phyloP scores from a whole-genome alignment of 2,329 filamentous ascomycete species.

The Trichoderma gracile region DNA sequence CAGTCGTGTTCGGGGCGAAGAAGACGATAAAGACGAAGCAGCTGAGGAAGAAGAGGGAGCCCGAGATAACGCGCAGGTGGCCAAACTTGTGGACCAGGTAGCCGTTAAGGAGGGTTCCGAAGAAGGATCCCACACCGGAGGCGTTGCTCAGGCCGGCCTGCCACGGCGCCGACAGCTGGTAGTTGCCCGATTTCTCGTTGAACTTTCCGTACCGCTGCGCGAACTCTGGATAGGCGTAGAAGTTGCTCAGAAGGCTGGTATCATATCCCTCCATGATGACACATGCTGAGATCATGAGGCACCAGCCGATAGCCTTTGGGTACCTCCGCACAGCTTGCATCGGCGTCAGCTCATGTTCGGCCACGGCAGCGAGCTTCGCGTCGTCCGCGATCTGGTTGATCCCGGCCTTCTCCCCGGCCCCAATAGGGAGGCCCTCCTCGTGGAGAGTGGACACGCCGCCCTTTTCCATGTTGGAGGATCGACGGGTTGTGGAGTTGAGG shows the following conservation, averaged over 20 bases:
- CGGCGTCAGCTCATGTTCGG: slow-evolving; percentile 24
- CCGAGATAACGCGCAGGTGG: slow-evolving; percentile 37
- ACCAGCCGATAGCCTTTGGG: slow-evolving; percentile 42
- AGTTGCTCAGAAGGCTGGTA: slow-evolving; percentile 40
- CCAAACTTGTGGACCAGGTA: slow-evolving; percentile 47
- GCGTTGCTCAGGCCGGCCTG: slow-evolving; percentile 51
- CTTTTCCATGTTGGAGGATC: slow-evolving; percentile 21
- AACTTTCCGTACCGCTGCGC: slow-evolving; percentile 22
- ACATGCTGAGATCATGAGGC: slow-evolving; percentile 39
- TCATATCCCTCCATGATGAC: slow-evolving; percentile 49
- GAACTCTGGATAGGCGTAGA: slow-evolving; percentile 39
- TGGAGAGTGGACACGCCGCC: slow-evolving; percentile 15
- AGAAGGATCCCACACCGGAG: slow-evolving; percentile 47
- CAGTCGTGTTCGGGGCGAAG: slow-evolving; percentile 43
- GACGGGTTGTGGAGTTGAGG: slow-evolving; percentile 6
- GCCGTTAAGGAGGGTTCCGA: slow-evolving; percentile 50
- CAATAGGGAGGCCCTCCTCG: slow-evolving; percentile 20
- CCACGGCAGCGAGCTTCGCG: slow-evolving; percentile 10
- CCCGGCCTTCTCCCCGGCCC: slow-evolving; percentile 2
- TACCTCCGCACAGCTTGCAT: slow-evolving; percentile 35
- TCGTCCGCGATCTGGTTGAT: slow-evolving; percentile 19
- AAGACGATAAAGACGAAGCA: slow-evolving; percentile 50
- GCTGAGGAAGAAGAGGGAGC: slow-evolving; percentile 33
- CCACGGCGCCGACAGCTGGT: slow-evolving; percentile 51
- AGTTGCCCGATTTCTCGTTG: slow-evolving; percentile 27